Percentiles rank a stretch among this genome's conserved stretches.
Conservation (phyloP, 805 yeast genomes). For the Saccharomycopsis amapae region DNA sequence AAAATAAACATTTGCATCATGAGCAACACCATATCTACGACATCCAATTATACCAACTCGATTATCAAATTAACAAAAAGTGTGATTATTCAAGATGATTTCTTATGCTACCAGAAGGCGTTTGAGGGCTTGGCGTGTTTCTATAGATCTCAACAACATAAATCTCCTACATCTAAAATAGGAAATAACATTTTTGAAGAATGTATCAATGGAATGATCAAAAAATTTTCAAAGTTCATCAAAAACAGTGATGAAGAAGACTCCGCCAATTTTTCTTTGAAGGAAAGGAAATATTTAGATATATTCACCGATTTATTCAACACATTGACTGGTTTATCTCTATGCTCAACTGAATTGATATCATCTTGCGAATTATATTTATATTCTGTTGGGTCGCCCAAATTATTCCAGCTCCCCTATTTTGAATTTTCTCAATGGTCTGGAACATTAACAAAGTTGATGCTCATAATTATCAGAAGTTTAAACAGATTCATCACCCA, state of each 20-base stretch:
- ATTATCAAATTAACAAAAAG: slow-evolving; percentile 7
- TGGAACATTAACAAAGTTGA: slow-evolving; percentile 1
- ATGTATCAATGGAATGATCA: slow-evolving; percentile 4
- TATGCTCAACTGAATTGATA: background rate
- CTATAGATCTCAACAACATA: slow-evolving; percentile 1
- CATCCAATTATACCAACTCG: slow-evolving; percentile 7
- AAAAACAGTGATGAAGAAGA: background rate
- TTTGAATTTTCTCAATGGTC: background rate
- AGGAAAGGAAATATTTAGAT: slow-evolving; percentile 4
- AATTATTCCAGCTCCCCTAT: slow-evolving; percentile 13
- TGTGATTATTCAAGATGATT: slow-evolving; percentile 12
- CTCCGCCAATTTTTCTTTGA: background rate
- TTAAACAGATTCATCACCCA: background rate
- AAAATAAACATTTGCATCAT: slow-evolving; percentile 18
- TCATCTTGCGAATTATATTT: background rate
- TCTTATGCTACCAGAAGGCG: slow-evolving; percentile 16
- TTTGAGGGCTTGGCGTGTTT: slow-evolving; percentile 14
- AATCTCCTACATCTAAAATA: too few species aligned
- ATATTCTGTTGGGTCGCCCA: slow-evolving; percentile 1
- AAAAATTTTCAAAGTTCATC: slow-evolving; percentile 5
- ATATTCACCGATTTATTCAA: slow-evolving; percentile 1
- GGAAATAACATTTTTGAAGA: slow-evolving; percentile 10
- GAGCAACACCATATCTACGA: slow-evolving; percentile 11
- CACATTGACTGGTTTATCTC: background rate
- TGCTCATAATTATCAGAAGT: slow-evolving; percentile 1